Percentiles rank a stretch among this genome's conserved stretches.
Evolutionary conservation across 345 rosid species (phyloP).

Genomic region (Anastatica hierochuntica): DNA sequence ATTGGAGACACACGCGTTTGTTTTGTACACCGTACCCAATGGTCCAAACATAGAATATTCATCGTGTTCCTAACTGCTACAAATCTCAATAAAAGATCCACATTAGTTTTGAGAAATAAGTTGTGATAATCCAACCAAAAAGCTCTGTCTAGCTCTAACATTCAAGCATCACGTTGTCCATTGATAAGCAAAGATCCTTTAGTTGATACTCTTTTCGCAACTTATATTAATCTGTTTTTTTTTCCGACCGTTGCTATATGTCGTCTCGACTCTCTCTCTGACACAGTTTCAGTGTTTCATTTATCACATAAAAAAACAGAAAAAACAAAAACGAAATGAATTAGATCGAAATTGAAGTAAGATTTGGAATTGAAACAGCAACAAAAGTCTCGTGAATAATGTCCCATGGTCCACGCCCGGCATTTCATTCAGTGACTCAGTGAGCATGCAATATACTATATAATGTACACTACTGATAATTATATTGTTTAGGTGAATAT

Average conservation of each 20-base stretch:
- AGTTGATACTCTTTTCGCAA: constrained; percentile 14
- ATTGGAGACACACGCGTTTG: not conserved
- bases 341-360: not conserved
- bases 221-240: constrained; percentile 2
- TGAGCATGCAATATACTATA: constrained; percentile 11
- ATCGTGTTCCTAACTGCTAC: no score
- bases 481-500: not conserved
- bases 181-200: constrained; percentile 7
- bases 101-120: constrained; percentile 11
- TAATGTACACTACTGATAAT: no score
- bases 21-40: constrained; percentile 7
- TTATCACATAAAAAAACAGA: not conserved
- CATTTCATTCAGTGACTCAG: constrained; percentile 14
- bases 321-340: not conserved
- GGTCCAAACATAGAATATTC: constrained; percentile 17
- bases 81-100: constrained; percentile 19
- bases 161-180: constrained; percentile 22
- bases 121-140: not conserved
- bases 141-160: constrained; percentile 26
- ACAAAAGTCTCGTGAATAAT: constrained; percentile 20
- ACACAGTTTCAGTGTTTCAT: constrained; percentile 8
- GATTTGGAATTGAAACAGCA: not conserved
- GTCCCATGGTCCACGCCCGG: constrained; percentile 25
- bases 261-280: constrained; percentile 19
- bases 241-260: constrained; percentile 22